phyloP scores from a whole-genome alignment of 2,329 filamentous ascomycete species.

The Chaetomiaceae sp. region DNA sequence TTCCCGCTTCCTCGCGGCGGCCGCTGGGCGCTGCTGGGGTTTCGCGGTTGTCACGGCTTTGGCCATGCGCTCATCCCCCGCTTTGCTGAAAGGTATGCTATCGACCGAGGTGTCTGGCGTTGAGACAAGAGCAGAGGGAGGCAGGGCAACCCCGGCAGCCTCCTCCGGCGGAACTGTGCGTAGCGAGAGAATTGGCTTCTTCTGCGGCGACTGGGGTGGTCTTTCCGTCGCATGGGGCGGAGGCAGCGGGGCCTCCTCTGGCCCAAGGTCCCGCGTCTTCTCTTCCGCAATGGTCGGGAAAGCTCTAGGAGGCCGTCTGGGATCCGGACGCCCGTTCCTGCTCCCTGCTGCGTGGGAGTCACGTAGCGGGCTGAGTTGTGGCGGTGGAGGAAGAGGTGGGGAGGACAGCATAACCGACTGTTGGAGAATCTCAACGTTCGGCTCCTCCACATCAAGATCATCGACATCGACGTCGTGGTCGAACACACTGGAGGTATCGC shows the following conservation, averaged over 20 bases:
- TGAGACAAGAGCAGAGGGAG: constrained; percentile 21
- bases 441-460: constrained; percentile 39
- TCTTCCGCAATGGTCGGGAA: constrained; percentile 47
- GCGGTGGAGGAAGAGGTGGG: constrained; percentile 44
- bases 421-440: constrained; percentile 43
- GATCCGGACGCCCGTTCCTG: constrained; percentile 31
- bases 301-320: constrained; percentile 33
- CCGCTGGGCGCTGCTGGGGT: background rate
- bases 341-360: constrained; percentile 51
- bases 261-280: constrained; percentile 40
- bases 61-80: constrained; percentile 3
- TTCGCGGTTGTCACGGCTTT: constrained; percentile 3
- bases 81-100: constrained; percentile 9
- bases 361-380: constrained; percentile 48
- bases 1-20: background rate
- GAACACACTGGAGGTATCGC: constrained; percentile 42
- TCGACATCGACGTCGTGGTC: constrained; percentile 42
- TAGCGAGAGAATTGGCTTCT: constrained; percentile 25
- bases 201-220: constrained; percentile 31
- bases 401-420: constrained; percentile 42
- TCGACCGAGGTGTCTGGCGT: constrained; percentile 19
- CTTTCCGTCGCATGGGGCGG: constrained; percentile 31
- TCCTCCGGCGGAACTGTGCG: constrained; percentile 23
- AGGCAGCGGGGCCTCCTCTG: constrained; percentile 34
- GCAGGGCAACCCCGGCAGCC: constrained; percentile 17